A percentile compares a stretch with the other conserved stretches of the same genome.
Conservation (phyloP, 192 early-diverging fungal genomes). For the Jimgerdemannia flammicorona region DNA sequence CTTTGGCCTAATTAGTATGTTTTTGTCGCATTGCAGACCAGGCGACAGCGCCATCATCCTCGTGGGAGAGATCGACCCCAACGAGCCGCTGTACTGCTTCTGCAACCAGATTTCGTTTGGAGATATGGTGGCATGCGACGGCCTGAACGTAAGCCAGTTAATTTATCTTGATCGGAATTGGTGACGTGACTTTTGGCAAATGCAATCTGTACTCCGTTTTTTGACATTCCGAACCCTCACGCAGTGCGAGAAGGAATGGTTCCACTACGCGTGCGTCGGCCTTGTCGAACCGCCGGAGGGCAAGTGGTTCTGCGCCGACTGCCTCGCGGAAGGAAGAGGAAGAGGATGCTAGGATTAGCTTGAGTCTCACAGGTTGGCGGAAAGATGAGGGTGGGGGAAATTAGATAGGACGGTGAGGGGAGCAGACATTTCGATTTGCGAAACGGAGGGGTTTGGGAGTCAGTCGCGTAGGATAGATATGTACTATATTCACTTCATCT, state of each 20-base stretch:
- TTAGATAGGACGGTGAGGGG: too few species aligned
- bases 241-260: conserved; percentile 84
- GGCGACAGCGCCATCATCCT: neutral
- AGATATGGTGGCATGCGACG: conserved; percentile 86
- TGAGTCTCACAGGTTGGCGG: too few species aligned
- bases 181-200: neutral
- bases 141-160: conserved; percentile 55
- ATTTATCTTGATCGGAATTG: neutral
- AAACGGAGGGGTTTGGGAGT: too few species aligned
- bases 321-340: conserved; percentile 32
- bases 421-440: too few species aligned
- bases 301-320: conserved; percentile 83
- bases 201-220: conserved; percentile 1
- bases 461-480: too few species aligned
- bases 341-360: conserved; percentile 7
- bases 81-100: conserved; percentile 87
- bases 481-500: too few species aligned
- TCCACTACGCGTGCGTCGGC: conserved; percentile 85
- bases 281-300: conserved; percentile 74
- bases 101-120: conserved; percentile 85
- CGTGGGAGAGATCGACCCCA: conserved; percentile 77
- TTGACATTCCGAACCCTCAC: neutral
- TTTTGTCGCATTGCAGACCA: neutral
- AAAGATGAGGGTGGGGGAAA: too few species aligned
- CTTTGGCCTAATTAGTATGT: neutral